Conservation (phyloP, 176 grass and related monocot species). For the Oryza nivara region DNA sequence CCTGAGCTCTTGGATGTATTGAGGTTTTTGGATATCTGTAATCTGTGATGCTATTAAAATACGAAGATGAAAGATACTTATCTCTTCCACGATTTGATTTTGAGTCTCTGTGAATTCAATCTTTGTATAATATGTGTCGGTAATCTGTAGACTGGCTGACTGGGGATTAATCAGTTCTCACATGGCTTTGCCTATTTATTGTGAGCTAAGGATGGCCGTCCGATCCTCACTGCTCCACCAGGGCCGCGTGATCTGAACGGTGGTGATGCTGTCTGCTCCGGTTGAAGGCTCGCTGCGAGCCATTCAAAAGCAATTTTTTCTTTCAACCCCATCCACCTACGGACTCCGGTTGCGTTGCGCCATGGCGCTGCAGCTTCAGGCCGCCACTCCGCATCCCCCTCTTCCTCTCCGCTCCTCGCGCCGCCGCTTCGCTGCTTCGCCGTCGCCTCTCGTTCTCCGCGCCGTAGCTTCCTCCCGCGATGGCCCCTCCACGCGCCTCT, state of each 20-base stretch:
- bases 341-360: not conserved
- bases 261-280: not conserved
- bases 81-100: not conserved
- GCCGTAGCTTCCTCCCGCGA: not conserved
- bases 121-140: no score
- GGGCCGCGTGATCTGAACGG: not conserved
- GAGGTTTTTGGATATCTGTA: not conserved
- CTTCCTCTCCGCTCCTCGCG: not conserved
- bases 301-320: not conserved
- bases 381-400: constrained; percentile 21
- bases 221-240: not conserved
- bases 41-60: constrained; percentile 5
- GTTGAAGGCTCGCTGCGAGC: constrained; percentile 12
- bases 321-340: constrained; percentile 16
- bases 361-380: constrained; percentile 45
- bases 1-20: not conserved
- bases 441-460: not conserved
- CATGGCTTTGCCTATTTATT: no score
- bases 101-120: not conserved
- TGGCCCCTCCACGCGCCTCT: not conserved
- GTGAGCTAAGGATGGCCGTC: not conserved
- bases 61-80: not conserved
- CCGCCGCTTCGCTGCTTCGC: not conserved
- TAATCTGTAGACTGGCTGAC: not conserved
- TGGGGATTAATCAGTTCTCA: no score